Evolutionary conservation across 441 rosid genomes (phyloP).

Genomic region (Erysimum cheiri): DNA sequence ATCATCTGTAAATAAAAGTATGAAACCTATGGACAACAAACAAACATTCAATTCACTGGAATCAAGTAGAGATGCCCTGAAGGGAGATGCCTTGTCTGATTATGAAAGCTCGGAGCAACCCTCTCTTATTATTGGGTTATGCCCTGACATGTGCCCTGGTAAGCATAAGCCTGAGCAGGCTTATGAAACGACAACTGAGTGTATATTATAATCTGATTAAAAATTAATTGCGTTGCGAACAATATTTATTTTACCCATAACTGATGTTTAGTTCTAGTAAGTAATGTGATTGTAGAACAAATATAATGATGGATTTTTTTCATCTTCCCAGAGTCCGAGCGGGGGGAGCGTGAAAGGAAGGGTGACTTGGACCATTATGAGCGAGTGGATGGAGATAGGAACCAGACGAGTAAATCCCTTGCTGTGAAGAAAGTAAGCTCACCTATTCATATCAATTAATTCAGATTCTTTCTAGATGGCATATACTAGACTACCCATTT

Average conservation of each 20-base stretch:
- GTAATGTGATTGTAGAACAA: conserved; percentile 34
- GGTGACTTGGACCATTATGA: conserved; percentile 97
- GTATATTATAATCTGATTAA: conserved; percentile 32
- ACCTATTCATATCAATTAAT: conserved; percentile 11
- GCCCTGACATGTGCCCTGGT: conserved; percentile 99
- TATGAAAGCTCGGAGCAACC: conserved; percentile 65
- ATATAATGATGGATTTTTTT: conserved; percentile 25
- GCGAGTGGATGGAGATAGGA: conserved; percentile 94
- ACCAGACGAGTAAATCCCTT: conserved; percentile 81
- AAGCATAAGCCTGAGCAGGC: conserved; percentile 47
- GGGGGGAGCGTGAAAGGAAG: conserved; percentile 95
- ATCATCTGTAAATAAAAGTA: conserved; percentile 49
- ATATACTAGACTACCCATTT: conserved; percentile 20
- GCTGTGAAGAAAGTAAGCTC: conserved; percentile 76
- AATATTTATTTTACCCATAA: conserved; percentile 26
- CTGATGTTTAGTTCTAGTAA: conserved; percentile 32
- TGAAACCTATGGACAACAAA: conserved; percentile 48
- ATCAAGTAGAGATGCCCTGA: conserved; percentile 51
- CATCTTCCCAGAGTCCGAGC: conserved; percentile 74
- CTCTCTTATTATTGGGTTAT: conserved; percentile 73
- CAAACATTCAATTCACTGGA: conserved; percentile 49
- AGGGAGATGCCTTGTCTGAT: conserved; percentile 56
- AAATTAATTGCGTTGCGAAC: conserved; percentile 5
- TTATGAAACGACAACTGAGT: conserved; percentile 26
- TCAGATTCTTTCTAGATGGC: conserved; percentile 33